Evolutionary conservation across 768 basidiomycete species (phyloP).

Genomic region (Hortiboletus flavorubellus): DNA sequence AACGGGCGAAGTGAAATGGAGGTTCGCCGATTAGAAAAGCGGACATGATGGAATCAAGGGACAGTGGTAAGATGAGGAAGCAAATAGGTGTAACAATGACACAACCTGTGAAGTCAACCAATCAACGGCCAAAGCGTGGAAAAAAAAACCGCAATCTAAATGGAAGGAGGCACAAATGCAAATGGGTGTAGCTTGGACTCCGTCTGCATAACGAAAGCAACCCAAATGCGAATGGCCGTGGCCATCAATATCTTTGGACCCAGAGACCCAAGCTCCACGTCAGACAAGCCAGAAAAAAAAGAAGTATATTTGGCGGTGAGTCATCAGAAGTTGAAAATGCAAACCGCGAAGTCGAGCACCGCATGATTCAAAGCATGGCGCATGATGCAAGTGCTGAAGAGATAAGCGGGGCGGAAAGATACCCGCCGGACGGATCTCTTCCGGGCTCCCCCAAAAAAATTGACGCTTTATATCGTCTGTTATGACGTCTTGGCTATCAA

Average conservation of each 20-base stretch:
- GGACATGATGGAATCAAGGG: neutral
- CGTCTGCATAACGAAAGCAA: neutral
- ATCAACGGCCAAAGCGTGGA: neutral
- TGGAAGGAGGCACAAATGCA: neutral
- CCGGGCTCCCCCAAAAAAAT: conserved; percentile 5
- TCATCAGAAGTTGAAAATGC: neutral
- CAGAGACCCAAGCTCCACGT: neutral
- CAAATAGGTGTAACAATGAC: neutral
- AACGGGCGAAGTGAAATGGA: neutral
- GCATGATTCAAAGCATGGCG: neutral
- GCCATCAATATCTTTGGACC: neutral
- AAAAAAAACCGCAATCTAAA: neutral
- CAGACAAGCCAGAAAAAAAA: neutral
- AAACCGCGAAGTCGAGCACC: neutral
- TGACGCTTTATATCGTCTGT: neutral
- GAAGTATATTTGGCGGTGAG: neutral
- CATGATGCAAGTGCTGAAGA: neutral
- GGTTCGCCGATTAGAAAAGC: neutral
- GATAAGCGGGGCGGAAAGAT: neutral
- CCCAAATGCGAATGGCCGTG: too few species aligned
- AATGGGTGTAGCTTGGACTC: too few species aligned
- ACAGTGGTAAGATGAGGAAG: neutral
- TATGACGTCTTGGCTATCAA: neutral
- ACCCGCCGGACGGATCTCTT: conserved; percentile 26
- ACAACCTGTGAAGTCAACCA: neutral